These are phyloP conservation scores for Paxillus involutus DNA, from an alignment of 768 basidiomycete genomes.

Conservation along the genomic window DNA sequence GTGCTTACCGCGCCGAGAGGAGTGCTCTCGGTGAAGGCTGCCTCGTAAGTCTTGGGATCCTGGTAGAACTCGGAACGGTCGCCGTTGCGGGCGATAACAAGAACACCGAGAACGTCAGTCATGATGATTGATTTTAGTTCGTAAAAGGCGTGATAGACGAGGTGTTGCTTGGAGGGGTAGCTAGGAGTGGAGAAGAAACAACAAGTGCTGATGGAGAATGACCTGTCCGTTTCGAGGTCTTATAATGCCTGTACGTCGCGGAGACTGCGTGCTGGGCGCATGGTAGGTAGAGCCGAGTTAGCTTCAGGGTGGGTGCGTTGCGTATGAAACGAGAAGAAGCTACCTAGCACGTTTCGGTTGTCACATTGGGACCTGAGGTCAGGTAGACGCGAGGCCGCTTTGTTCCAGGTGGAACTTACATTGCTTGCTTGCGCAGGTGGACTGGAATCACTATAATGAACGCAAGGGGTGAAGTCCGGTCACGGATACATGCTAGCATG, in stretches of 20 bases:
- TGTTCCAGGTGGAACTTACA: slow-evolving; percentile 26
- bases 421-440: slow-evolving; percentile 29
- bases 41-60: slow-evolving; percentile 66
- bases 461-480: slow-evolving; percentile 17
- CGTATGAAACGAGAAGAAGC: slow-evolving; percentile 19
- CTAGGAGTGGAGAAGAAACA: slow-evolving; percentile 16
- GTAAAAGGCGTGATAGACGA: background rate
- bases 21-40: slow-evolving; percentile 64
- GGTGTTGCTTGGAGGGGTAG: slow-evolving; percentile 11
- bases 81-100: slow-evolving; percentile 78
- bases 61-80: slow-evolving; percentile 71
- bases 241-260: slow-evolving; percentile 23
- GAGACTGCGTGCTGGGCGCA: slow-evolving; percentile 28
- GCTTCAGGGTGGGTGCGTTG: slow-evolving; percentile 20
- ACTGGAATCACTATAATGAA: slow-evolving; percentile 24
- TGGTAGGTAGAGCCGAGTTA: slow-evolving; percentile 25
- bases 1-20: slow-evolving; percentile 68
- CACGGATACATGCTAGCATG: slow-evolving; percentile 8
- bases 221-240: slow-evolving; percentile 10
- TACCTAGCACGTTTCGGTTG: slow-evolving; percentile 16
- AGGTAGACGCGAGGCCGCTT: slow-evolving; percentile 35
- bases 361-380: slow-evolving; percentile 25
- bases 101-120: slow-evolving; percentile 69
- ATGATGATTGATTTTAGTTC: slow-evolving; percentile 16
- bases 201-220: slow-evolving; percentile 14